phyloP scores from a whole-genome alignment of 1,284 basidiomycete species.

The Exsudoporus floridanus region DNA sequence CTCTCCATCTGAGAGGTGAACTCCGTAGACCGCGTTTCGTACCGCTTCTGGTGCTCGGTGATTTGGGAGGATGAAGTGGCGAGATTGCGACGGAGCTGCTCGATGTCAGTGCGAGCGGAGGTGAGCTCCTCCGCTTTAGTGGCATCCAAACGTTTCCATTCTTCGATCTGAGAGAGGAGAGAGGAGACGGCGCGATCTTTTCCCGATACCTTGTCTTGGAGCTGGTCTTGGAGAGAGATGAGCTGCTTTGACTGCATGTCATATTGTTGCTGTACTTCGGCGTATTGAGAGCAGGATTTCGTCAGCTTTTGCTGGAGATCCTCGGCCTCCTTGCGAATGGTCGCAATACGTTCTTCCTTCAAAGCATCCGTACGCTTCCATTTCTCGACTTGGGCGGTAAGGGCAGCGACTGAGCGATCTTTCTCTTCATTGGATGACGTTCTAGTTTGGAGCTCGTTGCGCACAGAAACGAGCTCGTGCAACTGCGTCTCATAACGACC shows the following conservation, averaged over 20 bases:
- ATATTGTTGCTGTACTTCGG: neutral
- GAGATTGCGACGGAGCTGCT: too few species aligned
- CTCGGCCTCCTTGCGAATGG: neutral
- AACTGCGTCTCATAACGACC: neutral
- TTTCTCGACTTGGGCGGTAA: neutral
- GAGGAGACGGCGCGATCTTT: neutral
- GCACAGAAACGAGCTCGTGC: neutral
- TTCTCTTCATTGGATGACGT: neutral
- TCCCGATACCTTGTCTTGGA: too few species aligned
- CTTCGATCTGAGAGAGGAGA: too few species aligned
- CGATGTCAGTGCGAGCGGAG: too few species aligned
- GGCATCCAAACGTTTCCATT: too few species aligned
- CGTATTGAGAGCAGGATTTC: neutral
- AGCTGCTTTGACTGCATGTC: neutral
- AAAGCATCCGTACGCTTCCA: neutral
- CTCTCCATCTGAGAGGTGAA: too few species aligned
- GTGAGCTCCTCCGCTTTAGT: too few species aligned
- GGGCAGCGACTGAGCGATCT: neutral
- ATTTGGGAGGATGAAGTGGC: too few species aligned
- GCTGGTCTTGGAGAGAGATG: neutral
- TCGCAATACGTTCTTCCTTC: neutral
- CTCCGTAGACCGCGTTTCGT: too few species aligned
- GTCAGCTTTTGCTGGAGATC: neutral
- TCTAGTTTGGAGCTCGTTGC: neutral
- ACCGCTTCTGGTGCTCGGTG: too few species aligned